A percentile compares a stretch with the other conserved stretches of the same genome.
Conservation (phyloP, 1,284 basidiomycete genomes). For the Cutaneotrichosporon sp. region DNA sequence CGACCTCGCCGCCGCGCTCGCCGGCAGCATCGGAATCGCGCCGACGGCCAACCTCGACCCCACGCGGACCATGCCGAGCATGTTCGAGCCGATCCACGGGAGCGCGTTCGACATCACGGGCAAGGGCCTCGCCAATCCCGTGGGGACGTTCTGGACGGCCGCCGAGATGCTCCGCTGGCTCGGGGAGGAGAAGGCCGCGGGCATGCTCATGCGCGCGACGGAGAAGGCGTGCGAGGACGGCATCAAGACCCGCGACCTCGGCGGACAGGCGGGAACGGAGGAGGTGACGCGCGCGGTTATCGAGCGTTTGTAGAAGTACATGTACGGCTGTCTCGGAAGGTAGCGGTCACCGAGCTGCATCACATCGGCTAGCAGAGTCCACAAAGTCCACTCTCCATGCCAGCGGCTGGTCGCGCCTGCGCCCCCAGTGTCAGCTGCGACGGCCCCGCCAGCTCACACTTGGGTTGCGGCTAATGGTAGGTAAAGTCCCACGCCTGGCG, state of each 20-base stretch:
- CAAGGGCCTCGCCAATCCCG: slow-evolving; percentile 65
- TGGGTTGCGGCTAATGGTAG: slow-evolving; percentile 6
- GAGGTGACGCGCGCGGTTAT: slow-evolving; percentile 71
- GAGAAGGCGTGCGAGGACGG: slow-evolving; percentile 67
- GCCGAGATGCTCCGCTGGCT: slow-evolving; percentile 58
- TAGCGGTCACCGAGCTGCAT: no score
- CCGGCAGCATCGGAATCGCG: slow-evolving; percentile 63
- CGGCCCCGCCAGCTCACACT: no score
- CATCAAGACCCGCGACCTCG: slow-evolving; percentile 82
- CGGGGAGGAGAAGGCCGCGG: slow-evolving; percentile 60
- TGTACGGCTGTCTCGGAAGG: neutral
- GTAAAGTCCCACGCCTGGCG: slow-evolving; percentile 3
- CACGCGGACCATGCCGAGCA: slow-evolving; percentile 57
- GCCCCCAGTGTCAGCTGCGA: neutral
- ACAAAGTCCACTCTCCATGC: neutral
- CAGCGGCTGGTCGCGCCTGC: no score
- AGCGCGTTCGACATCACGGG: slow-evolving; percentile 87
- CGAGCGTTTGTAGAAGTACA: slow-evolving; percentile 7
- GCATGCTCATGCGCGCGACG: slow-evolving; percentile 63
- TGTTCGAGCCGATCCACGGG: slow-evolving; percentile 70
- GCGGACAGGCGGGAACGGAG: slow-evolving; percentile 71
- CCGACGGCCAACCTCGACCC: slow-evolving; percentile 63
- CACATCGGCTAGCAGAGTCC: neutral
- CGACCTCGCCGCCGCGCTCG: slow-evolving; percentile 65
- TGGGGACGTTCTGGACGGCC: slow-evolving; percentile 62